Evolutionary conservation across 495 filamentous ascomycete species (phyloP).

Genomic region (Pyrenopolyporus hunteri): DNA sequence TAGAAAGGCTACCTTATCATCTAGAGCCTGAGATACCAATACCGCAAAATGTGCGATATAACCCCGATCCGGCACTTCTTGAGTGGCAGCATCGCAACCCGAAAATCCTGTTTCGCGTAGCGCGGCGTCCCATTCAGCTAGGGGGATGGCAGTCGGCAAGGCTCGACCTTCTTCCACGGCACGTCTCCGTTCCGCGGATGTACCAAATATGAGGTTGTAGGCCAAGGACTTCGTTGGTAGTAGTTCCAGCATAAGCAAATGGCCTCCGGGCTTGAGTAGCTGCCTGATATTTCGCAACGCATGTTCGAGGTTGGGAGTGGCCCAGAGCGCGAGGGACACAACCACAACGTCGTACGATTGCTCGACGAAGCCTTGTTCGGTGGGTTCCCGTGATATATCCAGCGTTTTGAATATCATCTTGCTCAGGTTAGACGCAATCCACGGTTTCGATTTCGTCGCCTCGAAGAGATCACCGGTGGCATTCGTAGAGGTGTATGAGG

Average conservation of each 20-base stretch:
- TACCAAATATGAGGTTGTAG: constrained; percentile 46
- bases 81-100: constrained; percentile 49
- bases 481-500: constrained; percentile 59
- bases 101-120: constrained; percentile 54
- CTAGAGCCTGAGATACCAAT: constrained; percentile 54
- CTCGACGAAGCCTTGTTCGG: not conserved
- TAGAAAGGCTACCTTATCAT: constrained; percentile 18
- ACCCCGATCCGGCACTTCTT: constrained; percentile 39
- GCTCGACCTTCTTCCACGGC: constrained; percentile 51
- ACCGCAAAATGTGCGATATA: no score
- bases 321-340: constrained; percentile 54
- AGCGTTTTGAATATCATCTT: constrained; percentile 55
- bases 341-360: constrained; percentile 42
- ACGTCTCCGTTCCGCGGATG: constrained; percentile 59
- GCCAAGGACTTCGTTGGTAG: constrained; percentile 44
- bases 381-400: constrained; percentile 40
- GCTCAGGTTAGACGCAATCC: constrained; percentile 29
- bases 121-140: constrained; percentile 47
- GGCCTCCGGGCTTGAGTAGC: constrained; percentile 62
- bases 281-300: constrained; percentile 50
- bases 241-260: constrained; percentile 55
- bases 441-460: constrained; percentile 26
- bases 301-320: constrained; percentile 46
- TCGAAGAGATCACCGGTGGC: constrained; percentile 51
- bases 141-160: constrained; percentile 44